Evolutionary conservation across 2,329 filamentous ascomycete genomes (phyloP), one percentile per base, ranked within the genome.

Genomic region (Penicillium griseofulvum): DNA sequence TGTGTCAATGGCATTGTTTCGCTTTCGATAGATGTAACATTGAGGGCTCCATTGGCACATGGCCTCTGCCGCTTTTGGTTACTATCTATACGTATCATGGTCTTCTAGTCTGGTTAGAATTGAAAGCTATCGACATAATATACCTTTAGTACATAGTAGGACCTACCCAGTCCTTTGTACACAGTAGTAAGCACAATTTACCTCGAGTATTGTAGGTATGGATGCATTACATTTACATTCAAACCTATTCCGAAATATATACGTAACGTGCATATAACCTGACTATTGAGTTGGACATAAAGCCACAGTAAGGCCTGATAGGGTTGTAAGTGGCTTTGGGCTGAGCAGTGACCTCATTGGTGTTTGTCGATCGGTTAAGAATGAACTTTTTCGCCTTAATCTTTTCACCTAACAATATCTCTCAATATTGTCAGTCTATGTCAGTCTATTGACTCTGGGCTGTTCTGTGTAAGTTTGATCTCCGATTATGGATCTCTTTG

Each of bases 281-380:
- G 34, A 26, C 16, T n/a, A 10, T 41, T 49, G 17, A 34, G 28
- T 11, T 37, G 22, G 26, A 10, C 9, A 12, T 12, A 3, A 47
- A 47, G 34, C 34, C 34, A 52, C 50, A 52, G 29, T 9, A 17
- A 39, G 36, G n/a, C 22, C 17, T 12, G 29, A 19, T 22, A 34
- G 4, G 49, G 39, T 22, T 45, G 22, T 24, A 22, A 22, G 39
- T 36, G 28, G 38, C 22, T 44, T 42, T 3, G 34, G 17, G 16
- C 17, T n/a, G 43, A 44, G 37, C 37, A 53, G 51, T 53, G 51
- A 54, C 44, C 44, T 54, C 51, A 54, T 54, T 36, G 29, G n/a
- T 14, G 31, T 52, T 10, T 11, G 17, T 28, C 49, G 34, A 47
- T 52, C 42, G 34, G 26, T 42, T 36, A 41, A 49, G 44, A 42